phyloP scores from a whole-genome alignment of 2,329 filamentous ascomycete species.

The Diaporthe vaccinii region DNA sequence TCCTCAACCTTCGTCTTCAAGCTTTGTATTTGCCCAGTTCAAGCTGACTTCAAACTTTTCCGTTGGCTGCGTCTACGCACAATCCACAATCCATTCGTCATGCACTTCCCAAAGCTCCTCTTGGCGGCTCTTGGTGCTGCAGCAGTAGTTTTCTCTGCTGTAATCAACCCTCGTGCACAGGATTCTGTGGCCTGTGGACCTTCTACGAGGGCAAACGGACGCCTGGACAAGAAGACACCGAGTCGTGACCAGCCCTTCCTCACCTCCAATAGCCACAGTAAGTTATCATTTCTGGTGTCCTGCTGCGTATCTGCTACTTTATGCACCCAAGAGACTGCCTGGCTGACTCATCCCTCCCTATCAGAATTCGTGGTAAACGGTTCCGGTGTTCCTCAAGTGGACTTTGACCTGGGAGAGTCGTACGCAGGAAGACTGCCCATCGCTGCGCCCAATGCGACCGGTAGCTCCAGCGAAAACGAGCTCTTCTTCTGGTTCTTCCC shows the following conservation, averaged over 20 bases:
- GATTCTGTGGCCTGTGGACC: not conserved
- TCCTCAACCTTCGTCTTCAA: not conserved
- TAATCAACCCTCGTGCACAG: constrained; percentile 3
- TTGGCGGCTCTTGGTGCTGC: constrained; percentile 14
- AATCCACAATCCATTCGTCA: not conserved
- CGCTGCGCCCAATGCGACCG: constrained; percentile 52
- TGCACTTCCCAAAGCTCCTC: constrained; percentile 20
- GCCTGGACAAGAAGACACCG: not conserved
- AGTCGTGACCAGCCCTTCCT: constrained; percentile 17
- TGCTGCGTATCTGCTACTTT: fast-evolving
- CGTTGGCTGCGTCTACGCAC: not conserved
- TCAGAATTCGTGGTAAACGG: constrained; percentile 75
- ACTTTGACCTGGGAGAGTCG: constrained; percentile 77
- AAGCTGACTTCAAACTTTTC: not conserved
- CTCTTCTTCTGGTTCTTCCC: constrained; percentile 79
- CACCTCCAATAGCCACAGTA: constrained; percentile 36
- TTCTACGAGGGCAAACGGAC: not conserved
- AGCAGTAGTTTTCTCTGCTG: not conserved
- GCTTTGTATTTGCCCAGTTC: too few relatives aligned
- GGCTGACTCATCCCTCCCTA: not conserved
- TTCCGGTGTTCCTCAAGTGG: constrained; percentile 74
- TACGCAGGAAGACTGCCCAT: constrained; percentile 76
- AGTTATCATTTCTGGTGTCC: not conserved
- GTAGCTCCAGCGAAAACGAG: constrained; percentile 55
- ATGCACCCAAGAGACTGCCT: fast-evolving